phyloP scores from a whole-genome alignment of 2,329 filamentous ascomycete species.

The Nemania sp. region DNA sequence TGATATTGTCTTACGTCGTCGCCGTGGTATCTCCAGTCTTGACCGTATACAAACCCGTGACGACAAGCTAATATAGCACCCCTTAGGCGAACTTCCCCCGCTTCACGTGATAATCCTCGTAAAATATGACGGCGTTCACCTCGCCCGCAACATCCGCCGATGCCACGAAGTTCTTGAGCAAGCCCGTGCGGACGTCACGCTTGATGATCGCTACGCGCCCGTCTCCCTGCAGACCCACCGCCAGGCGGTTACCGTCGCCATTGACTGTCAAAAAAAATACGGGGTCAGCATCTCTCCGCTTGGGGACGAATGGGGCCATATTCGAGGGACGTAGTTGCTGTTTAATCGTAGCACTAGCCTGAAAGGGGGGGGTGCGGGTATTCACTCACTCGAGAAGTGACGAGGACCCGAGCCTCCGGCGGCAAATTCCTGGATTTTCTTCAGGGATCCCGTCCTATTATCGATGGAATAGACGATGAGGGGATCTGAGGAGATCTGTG shows the following conservation, averaged over 20 bases:
- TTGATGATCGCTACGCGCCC: constrained; percentile 64
- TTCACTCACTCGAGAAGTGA: constrained; percentile 27
- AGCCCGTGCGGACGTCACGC: constrained; percentile 63
- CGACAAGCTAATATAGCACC: constrained; percentile 2
- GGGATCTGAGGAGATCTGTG: constrained; percentile 61
- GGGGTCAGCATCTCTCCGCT: constrained; percentile 8
- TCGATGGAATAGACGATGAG: constrained; percentile 66
- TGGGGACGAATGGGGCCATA: neutral
- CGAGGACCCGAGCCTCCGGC: constrained; percentile 69
- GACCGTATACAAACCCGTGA: constrained; percentile 17
- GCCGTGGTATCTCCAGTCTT: constrained; percentile 13
- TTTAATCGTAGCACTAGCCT: neutral
- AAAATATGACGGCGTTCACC: constrained; percentile 54
- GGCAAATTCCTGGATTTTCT: constrained; percentile 60
- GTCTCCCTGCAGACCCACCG: constrained; percentile 67
- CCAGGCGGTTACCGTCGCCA: constrained; percentile 64
- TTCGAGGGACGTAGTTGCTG: neutral
- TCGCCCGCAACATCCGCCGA: constrained; percentile 49
- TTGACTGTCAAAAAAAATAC: constrained; percentile 67
- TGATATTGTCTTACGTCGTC: constrained; percentile 16
- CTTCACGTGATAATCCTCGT: constrained; percentile 43
- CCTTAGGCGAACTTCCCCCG: constrained; percentile 1
- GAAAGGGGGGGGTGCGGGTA: neutral
- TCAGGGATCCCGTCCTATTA: constrained; percentile 56
- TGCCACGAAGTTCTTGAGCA: constrained; percentile 54